phyloP scores from a whole-genome alignment of 73 alveolate species.

The Halteria grandinella region DNA sequence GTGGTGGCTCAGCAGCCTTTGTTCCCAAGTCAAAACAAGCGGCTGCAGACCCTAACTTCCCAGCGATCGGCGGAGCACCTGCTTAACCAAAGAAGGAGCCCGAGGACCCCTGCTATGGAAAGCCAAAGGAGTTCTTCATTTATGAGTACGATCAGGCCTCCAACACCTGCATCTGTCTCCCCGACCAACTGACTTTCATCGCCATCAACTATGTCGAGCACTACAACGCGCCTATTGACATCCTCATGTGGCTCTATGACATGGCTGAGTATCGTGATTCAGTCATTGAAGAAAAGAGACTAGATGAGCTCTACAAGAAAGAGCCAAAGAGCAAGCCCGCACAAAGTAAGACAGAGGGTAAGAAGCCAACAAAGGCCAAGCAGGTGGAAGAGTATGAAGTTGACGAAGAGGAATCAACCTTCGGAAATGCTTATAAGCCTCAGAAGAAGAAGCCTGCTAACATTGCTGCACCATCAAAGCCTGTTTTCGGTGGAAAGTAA shows the following conservation, averaged over 20 bases:
- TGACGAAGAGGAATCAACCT: slow-evolving; percentile 23
- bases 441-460: slow-evolving; percentile 1
- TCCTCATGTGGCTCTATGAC: slow-evolving; percentile 40
- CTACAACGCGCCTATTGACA: slow-evolving; percentile 28
- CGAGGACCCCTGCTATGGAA: slow-evolving; percentile 32
- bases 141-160: slow-evolving; percentile 2
- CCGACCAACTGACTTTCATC: slow-evolving; percentile 28
- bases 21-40: background rate
- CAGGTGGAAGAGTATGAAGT: slow-evolving; percentile 3
- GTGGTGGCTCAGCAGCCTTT: background rate
- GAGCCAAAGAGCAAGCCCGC: slow-evolving; percentile 23
- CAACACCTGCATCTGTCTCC: slow-evolving; percentile 10
- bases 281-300: slow-evolving; percentile 11
- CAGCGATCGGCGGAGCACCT: slow-evolving; percentile 30
- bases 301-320: slow-evolving; percentile 20
- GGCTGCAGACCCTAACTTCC: background rate
- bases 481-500: slow-evolving; percentile 22
- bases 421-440: background rate
- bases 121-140: slow-evolving; percentile 33
- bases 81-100: background rate
- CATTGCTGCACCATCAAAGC: background rate
- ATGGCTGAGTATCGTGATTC: background rate
- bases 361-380: background rate
- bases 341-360: background rate
- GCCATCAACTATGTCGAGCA: slow-evolving; percentile 17